phyloP scores from a whole-genome alignment of 2,329 filamentous ascomycete species.

The Eutypella sp. region DNA sequence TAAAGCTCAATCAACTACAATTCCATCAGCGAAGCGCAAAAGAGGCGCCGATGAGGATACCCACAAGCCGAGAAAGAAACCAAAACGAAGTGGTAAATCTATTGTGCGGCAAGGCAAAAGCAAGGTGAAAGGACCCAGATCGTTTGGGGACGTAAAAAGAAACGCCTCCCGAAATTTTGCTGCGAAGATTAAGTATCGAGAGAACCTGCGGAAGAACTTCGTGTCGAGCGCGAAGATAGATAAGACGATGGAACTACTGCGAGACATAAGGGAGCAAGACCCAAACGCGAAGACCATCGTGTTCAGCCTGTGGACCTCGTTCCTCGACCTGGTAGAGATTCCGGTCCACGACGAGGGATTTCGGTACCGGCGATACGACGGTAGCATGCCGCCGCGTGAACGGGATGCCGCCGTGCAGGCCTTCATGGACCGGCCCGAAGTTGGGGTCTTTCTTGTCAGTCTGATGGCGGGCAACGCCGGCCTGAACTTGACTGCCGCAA shows the following conservation, averaged over 20 bases:
- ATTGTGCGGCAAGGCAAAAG: slow-evolving; percentile 2
- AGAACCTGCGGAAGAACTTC: slow-evolving; percentile 19
- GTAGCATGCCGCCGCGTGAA: slow-evolving; percentile 18
- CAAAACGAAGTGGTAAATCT: slow-evolving; percentile 1
- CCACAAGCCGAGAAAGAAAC: slow-evolving; percentile 5
- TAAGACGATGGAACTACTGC: slow-evolving; percentile 24
- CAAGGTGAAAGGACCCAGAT: slow-evolving; percentile 7
- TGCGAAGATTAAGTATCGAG: slow-evolving; percentile 21
- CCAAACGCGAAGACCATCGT: slow-evolving; percentile 26
- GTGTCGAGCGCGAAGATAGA: slow-evolving; percentile 26
- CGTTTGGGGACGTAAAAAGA: slow-evolving; percentile 21
- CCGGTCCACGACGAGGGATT: slow-evolving; percentile 22
- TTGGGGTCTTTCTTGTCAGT: slow-evolving; percentile 61
- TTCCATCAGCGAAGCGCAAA: slow-evolving; percentile 9
- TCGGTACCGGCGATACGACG: slow-evolving; percentile 26
- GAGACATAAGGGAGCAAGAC: slow-evolving; percentile 17
- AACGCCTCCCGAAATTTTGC: slow-evolving; percentile 16
- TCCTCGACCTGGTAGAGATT: slow-evolving; percentile 28
- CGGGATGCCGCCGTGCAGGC: slow-evolving; percentile 20
- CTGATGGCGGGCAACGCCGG: slow-evolving; percentile 72
- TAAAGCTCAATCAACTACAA: slow-evolving; percentile 7
- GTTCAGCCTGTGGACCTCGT: slow-evolving; percentile 30
- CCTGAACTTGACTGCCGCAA: slow-evolving; percentile 65
- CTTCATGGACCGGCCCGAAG: slow-evolving; percentile 20
- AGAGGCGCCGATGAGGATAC: slow-evolving; percentile 1